These are phyloP conservation scores for Trichosporon faecale DNA, from an alignment of 1,284 basidiomycete species.

Conservation along the genomic window DNA sequence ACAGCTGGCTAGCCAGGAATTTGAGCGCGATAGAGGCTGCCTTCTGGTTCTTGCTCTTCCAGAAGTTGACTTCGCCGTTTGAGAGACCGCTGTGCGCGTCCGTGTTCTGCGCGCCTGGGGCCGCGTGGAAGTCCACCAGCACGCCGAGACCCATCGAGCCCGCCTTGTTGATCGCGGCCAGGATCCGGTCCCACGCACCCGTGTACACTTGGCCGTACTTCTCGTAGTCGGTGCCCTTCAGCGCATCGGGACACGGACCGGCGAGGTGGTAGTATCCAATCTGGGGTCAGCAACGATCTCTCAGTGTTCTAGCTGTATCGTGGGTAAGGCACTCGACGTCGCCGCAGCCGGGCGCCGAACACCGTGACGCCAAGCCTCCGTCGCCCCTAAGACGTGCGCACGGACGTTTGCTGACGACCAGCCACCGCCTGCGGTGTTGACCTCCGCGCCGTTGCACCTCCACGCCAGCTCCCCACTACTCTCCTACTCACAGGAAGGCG, in stretches of 20 bases:
- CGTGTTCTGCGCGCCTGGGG: conserved; percentile 54
- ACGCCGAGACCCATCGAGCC: conserved; percentile 68
- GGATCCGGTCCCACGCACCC: conserved; percentile 71
- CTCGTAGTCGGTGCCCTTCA: conserved; percentile 71
- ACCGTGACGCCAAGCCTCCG: neutral
- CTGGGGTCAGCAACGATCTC: conserved; percentile 51
- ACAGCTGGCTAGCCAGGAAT: conserved; percentile 55
- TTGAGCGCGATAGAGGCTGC: conserved; percentile 58
- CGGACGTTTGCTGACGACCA: no score
- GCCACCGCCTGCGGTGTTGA: no score
- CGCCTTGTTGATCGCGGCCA: conserved; percentile 65
- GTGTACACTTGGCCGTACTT: conserved; percentile 60
- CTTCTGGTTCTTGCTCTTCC: conserved; percentile 56
- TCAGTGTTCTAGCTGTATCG: no score
- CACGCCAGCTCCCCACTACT: neutral
- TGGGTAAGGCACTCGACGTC: neutral
- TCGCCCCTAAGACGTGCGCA: neutral
- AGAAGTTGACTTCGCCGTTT: conserved; percentile 49
- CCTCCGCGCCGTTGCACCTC: neutral
- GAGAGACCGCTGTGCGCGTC: conserved; percentile 52
- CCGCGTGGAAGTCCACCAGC: conserved; percentile 60
- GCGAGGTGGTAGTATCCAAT: conserved; percentile 75
- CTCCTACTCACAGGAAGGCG: conserved; percentile 67
- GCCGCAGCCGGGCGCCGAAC: neutral
- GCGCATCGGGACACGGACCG: conserved; percentile 60